phyloP scores from a whole-genome alignment of 805 yeast genomes.

The Huiozyma naganishii region DNA sequence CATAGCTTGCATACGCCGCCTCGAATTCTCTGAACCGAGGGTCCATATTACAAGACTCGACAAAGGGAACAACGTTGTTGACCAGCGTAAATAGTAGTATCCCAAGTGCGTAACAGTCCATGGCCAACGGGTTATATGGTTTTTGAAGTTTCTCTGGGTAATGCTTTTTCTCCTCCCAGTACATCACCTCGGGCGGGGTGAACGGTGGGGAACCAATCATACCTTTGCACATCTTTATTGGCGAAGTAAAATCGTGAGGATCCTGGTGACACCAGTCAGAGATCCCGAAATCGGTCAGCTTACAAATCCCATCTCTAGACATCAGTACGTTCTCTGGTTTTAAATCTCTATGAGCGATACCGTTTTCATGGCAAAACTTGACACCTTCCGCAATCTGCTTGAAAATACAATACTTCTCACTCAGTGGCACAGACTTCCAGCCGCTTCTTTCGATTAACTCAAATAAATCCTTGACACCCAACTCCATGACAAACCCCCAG shows the following conservation, averaged over 20 bases:
- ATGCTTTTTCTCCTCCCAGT: constrained; percentile 26
- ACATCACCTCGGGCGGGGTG: constrained; percentile 68
- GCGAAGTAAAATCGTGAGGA: constrained; percentile 40
- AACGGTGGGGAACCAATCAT: constrained; percentile 76
- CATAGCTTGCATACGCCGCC: constrained; percentile 35
- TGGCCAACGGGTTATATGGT: constrained; percentile 52
- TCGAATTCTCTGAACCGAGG: constrained; percentile 47
- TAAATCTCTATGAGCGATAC: constrained; percentile 62
- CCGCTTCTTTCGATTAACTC: constrained; percentile 44
- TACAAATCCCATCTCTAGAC: constrained; percentile 49
- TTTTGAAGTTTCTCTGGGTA: constrained; percentile 26
- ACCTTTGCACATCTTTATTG: constrained; percentile 28
- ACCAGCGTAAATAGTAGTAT: constrained; percentile 52
- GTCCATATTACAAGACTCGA: constrained; percentile 37
- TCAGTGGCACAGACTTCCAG: constrained; percentile 44
- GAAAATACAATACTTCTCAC: constrained; percentile 54
- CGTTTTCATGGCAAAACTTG: constrained; percentile 52
- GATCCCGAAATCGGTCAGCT: constrained; percentile 70
- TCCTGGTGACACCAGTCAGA: constrained; percentile 52
- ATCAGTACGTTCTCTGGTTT: constrained; percentile 65
- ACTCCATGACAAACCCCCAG: constrained; percentile 69
- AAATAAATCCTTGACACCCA: constrained; percentile 56
- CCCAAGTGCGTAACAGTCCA: constrained; percentile 71
- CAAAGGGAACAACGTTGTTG: constrained; percentile 52
- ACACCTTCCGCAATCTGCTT: constrained; percentile 59